Conservation (phyloP, 2,329 filamentous ascomycete genomes). For the Ramichloridium luteum region DNA sequence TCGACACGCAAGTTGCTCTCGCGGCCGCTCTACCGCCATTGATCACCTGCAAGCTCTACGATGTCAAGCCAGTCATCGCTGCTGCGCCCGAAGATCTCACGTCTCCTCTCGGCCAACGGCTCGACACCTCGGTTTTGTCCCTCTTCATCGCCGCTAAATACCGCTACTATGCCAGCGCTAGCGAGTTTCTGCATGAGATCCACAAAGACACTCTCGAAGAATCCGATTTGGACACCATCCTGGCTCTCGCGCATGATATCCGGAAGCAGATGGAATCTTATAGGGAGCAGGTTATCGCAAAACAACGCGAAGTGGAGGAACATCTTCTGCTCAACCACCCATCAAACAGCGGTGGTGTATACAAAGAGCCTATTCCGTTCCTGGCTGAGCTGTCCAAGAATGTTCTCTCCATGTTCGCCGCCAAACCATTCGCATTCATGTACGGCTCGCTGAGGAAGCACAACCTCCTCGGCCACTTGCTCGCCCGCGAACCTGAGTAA, state of each 20-base stretch:
- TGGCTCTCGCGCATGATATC: conserved; percentile 12
- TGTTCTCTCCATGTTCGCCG: conserved; percentile 13
- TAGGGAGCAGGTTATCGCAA: conserved; percentile 11
- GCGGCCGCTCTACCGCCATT: conserved; percentile 37
- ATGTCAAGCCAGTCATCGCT: conserved; percentile 31
- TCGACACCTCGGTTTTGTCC: conserved; percentile 13
- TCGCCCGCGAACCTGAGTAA: conserved; percentile 14
- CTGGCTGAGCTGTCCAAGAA: conserved; percentile 13
- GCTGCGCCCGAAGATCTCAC: too few species aligned
- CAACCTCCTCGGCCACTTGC: conserved; percentile 9
- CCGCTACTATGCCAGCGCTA: conserved; percentile 12
- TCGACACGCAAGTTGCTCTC: conserved; percentile 38
- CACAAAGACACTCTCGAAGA: conserved; percentile 12
- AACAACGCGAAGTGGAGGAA: too few species aligned
- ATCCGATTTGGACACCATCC: conserved; percentile 10
- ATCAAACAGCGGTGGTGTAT: conserved; percentile 12
- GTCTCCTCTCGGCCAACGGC: too few species aligned
- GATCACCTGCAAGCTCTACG: conserved; percentile 34
- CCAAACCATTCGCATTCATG: conserved; percentile 17
- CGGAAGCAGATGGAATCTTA: conserved; percentile 12
- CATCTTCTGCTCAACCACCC: too few species aligned
- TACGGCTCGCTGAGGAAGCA: conserved; percentile 14
- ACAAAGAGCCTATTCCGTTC: too few species aligned
- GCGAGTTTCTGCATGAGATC: conserved; percentile 13
- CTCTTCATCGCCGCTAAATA: conserved; percentile 15